phyloP scores from a whole-genome alignment of 192 early-diverging fungal species.

The Cetraspora pellucida region DNA sequence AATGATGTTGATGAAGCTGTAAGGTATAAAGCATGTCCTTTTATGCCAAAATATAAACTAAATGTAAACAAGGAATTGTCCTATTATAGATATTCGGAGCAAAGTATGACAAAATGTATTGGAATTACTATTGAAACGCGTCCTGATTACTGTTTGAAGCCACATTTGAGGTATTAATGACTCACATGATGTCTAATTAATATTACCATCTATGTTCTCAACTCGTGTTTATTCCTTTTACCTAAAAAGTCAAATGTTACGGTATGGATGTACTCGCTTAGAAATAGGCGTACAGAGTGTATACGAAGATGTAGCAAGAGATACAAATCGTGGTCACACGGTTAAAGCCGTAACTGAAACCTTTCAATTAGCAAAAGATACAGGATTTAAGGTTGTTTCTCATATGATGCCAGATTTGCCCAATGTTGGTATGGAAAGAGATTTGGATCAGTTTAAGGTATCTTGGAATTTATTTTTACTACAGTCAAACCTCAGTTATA shows the following conservation, averaged over 20 bases:
- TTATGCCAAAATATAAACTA: too few species aligned
- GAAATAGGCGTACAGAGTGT: conserved; percentile 99
- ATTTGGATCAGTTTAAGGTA: conserved; percentile 95
- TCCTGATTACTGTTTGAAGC: conserved; percentile 98
- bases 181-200: not conserved
- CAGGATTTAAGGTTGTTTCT: conserved; percentile 97
- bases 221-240: not conserved
- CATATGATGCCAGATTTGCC: conserved; percentile 99
- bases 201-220: not conserved
- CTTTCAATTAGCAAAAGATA: conserved; percentile 97
- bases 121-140: conserved; percentile 99
- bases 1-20: conserved; percentile 97
- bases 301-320: conserved; percentile 98
- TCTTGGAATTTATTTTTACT: too few species aligned
- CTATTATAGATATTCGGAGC: conserved; percentile 79
- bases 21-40: conserved; percentile 46
- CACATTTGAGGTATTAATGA: conserved; percentile 68
- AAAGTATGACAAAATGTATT: conserved; percentile 95
- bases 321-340: conserved; percentile 98
- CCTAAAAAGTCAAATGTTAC: conserved; percentile 84
- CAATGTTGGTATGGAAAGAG: conserved; percentile 99
- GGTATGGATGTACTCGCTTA: conserved; percentile 97
- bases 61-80: too few species aligned
- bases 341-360: conserved; percentile 97
- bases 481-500: too few species aligned